Evolutionary conservation across 768 basidiomycete species (phyloP).

Genomic region (Neoboletus subvelutipes): DNA sequence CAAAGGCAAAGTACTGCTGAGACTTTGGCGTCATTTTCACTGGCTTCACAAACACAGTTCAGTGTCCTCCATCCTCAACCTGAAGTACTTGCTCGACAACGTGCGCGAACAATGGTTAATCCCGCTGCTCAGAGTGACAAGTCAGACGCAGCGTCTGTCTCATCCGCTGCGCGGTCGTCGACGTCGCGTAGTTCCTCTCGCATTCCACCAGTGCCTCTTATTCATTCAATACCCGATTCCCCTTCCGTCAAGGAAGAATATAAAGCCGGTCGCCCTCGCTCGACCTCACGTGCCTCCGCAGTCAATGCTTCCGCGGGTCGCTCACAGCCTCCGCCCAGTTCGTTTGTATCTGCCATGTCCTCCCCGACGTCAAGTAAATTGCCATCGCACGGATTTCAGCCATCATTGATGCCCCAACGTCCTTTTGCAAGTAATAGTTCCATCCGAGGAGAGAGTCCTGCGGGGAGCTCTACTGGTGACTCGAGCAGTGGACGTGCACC

Average conservation of each 20-base stretch:
- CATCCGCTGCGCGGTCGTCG: slow-evolving; percentile 23
- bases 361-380: slow-evolving; percentile 18
- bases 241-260: slow-evolving; percentile 30
- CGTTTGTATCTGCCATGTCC: slow-evolving; percentile 9
- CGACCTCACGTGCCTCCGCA: slow-evolving; percentile 9
- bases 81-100: slow-evolving; percentile 15
- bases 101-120: slow-evolving; percentile 8
- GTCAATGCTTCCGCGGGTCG: slow-evolving; percentile 11
- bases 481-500: slow-evolving; percentile 78
- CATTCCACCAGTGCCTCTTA: slow-evolving; percentile 31
- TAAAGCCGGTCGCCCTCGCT: slow-evolving; percentile 13
- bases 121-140: slow-evolving; percentile 21
- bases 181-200: slow-evolving; percentile 26
- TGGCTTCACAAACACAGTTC: slow-evolving; percentile 1
- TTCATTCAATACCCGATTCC: slow-evolving; percentile 32
- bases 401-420: slow-evolving; percentile 37
- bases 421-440: slow-evolving; percentile 53
- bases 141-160: slow-evolving; percentile 28
- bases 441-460: slow-evolving; percentile 61
- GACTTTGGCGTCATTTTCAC: slow-evolving; percentile 10
- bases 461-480: slow-evolving; percentile 77
- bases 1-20: slow-evolving; percentile 33
- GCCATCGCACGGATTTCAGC: slow-evolving; percentile 26
- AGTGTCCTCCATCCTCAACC: slow-evolving; percentile 5
- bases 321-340: slow-evolving; percentile 12